Conservation (phyloP, 805 yeast species). For the Millerozyma miso region DNA sequence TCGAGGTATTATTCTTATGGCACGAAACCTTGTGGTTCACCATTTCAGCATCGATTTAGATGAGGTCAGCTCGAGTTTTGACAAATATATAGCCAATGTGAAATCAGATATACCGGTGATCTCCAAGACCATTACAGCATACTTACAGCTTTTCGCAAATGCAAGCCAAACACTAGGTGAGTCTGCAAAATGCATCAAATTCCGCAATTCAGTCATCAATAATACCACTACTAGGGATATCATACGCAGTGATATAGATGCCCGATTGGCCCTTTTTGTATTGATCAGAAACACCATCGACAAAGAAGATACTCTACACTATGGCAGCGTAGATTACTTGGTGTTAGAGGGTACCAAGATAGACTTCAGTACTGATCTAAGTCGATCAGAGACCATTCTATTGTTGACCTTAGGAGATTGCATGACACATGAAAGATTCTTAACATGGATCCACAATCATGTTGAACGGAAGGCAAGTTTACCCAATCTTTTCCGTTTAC, state of each 20-base stretch:
- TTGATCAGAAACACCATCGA: constrained; percentile 6
- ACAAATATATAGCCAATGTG: constrained; percentile 5
- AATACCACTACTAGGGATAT: constrained; percentile 1
- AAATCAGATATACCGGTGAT: constrained; percentile 8
- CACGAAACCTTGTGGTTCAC: constrained; percentile 41
- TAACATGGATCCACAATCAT: constrained; percentile 15
- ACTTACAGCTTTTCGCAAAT: constrained; percentile 23
- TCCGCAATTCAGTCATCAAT: constrained; percentile 3
- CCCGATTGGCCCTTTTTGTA: constrained; percentile 4
- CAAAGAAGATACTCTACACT: constrained; percentile 11
- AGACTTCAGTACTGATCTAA: constrained; percentile 4
- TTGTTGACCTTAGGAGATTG: constrained; percentile 18
- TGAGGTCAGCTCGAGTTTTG: constrained; percentile 5
- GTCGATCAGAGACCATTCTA: constrained; percentile 13
- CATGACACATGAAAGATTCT: constrained; percentile 28
- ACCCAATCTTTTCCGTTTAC: constrained; percentile 16
- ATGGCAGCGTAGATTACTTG: constrained; percentile 4
- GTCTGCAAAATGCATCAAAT: constrained; percentile 6
- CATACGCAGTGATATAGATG: constrained; percentile 7
- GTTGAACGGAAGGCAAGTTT: not conserved
- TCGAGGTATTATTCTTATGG: constrained; percentile 46
- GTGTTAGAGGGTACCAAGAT: constrained; percentile 10
- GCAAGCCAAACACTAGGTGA: constrained; percentile 25
- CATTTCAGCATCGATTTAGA: constrained; percentile 9
- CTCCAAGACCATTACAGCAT: constrained; percentile 12